These are phyloP conservation scores for Russula griseocarnosa DNA, from an alignment of 768 basidiomycete genomes.

Conservation along the genomic window DNA sequence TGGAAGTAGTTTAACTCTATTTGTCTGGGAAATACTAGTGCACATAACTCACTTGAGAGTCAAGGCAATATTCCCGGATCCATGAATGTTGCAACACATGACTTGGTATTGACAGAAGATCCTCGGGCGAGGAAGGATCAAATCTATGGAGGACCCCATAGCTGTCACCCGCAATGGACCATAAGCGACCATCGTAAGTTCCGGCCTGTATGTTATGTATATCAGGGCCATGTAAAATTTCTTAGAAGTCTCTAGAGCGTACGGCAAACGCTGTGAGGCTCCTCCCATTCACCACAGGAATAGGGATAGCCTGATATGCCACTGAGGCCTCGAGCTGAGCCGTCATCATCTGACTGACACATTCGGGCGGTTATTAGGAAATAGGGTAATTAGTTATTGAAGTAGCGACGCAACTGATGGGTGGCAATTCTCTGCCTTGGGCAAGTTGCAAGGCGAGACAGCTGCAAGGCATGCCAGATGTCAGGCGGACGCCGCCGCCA, in stretches of 20 bases:
- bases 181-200: slow-evolving; percentile 1
- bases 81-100: slow-evolving; percentile 17
- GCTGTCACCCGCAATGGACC: slow-evolving; percentile 22
- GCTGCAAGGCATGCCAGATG: slow-evolving; percentile 17
- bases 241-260: slow-evolving; percentile 3
- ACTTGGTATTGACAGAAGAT: slow-evolving; percentile 11
- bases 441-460: slow-evolving; percentile 9
- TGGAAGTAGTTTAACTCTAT: background rate
- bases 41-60: slow-evolving; percentile 10
- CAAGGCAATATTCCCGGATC: slow-evolving; percentile 13
- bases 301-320: slow-evolving; percentile 16
- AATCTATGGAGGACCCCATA: slow-evolving; percentile 19
- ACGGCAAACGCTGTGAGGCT: slow-evolving; percentile 23
- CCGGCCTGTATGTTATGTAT: slow-evolving; percentile 14
- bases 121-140: slow-evolving; percentile 1
- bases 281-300: slow-evolving; percentile 4
- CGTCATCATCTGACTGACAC: slow-evolving; percentile 17
- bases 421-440: slow-evolving; percentile 19
- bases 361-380: background rate
- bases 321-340: slow-evolving; percentile 17
- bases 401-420: slow-evolving; percentile 18
- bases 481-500: background rate
- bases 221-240: slow-evolving; percentile 4
- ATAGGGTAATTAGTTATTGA: slow-evolving; percentile 3
- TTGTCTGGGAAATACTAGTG: background rate